Base-by-base conservation (phyloP, 257 asterid species). In the Ocimum tenuiflorum region DNA sequence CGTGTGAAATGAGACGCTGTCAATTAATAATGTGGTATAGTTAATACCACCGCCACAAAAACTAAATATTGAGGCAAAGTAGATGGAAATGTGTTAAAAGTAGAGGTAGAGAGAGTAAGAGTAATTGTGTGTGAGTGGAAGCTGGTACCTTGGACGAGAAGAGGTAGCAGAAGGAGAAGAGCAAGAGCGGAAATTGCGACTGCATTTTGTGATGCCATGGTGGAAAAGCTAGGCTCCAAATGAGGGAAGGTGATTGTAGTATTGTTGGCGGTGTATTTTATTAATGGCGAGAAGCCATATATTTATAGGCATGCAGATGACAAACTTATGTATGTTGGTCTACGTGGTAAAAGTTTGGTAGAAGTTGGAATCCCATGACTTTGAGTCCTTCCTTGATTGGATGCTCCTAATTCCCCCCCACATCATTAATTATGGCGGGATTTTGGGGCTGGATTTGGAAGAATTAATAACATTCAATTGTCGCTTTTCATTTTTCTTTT, bases 271-370 rank as follows among this genome's bases (percentile, higher is more conserved):
- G n/a, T n/a, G n/a, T n/a, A n/a, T n/a, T n/a, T n/a, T n/a, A n/a
- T 4, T 14, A 36, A 33, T 35, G 22, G 54, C 6, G n/a, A 47
- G 55, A 17, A 19, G 23, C 29, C 65, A 41, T 8, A 75, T 65
- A 75, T 65, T 75, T 75, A 69, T 75, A 64, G 33, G 41, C 12
- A n/a, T 15, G n/a, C n/a, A n/a, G n/a, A n/a, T n/a, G n/a, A n/a
- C n/a, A n/a, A n/a, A n/a, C n/a, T n/a, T n/a, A n/a, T n/a, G n/a
- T n/a, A n/a, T n/a, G n/a, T n/a, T n/a, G n/a, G n/a, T n/a, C 74
- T 6, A 68, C 14, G 68, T 61, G 54, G 61, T 13, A 45, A 35
- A 57, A 68, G 71, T 74, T 53, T 11, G 75, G 75, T 43, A 10
- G 3, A 20, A 23, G 11, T 35, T 22, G 39, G 22, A 60, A 60